Conservation (phyloP, 1,139 yeast genomes). For the Saccharomyces hybrid region DNA sequence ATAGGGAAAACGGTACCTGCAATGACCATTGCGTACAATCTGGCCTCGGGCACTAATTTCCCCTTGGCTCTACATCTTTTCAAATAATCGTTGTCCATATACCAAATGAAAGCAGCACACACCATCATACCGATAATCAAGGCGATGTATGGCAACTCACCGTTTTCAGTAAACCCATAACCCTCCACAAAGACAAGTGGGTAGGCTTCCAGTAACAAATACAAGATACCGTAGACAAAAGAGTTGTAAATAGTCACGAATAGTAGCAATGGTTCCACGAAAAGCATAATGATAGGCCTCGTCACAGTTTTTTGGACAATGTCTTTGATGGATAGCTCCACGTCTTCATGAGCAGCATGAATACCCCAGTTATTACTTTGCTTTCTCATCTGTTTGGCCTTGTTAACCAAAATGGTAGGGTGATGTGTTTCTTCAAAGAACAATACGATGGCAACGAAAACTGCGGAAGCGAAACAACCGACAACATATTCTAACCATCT, state of each 20-base stretch:
- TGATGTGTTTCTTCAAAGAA: constrained; percentile 60
- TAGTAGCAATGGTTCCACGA: constrained; percentile 66
- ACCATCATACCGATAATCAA: constrained; percentile 53
- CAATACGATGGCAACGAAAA: constrained; percentile 35
- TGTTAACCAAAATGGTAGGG: constrained; percentile 49
- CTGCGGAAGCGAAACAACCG: constrained; percentile 51
- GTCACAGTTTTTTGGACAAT: constrained; percentile 60
- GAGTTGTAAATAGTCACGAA: constrained; percentile 69
- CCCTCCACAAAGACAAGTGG: constrained; percentile 64
- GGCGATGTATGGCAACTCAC: constrained; percentile 56
- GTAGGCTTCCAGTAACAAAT: constrained; percentile 68
- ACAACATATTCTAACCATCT: constrained; percentile 67
- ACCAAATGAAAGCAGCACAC: constrained; percentile 45
- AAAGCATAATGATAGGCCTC: constrained; percentile 63
- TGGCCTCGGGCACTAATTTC: constrained; percentile 67
- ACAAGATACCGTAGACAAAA: constrained; percentile 76
- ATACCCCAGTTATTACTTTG: constrained; percentile 68
- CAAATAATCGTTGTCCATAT: constrained; percentile 35
- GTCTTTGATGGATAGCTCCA: constrained; percentile 52
- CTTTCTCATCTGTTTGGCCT: constrained; percentile 56
- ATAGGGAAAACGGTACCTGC: constrained; percentile 65
- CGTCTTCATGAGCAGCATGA: constrained; percentile 75
- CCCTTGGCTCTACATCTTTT: constrained; percentile 40
- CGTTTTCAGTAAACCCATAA: constrained; percentile 41
- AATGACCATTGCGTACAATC: constrained; percentile 62